phyloP scores from a whole-genome alignment of 2,329 filamentous ascomycete species.

The Apiospora koreana region DNA sequence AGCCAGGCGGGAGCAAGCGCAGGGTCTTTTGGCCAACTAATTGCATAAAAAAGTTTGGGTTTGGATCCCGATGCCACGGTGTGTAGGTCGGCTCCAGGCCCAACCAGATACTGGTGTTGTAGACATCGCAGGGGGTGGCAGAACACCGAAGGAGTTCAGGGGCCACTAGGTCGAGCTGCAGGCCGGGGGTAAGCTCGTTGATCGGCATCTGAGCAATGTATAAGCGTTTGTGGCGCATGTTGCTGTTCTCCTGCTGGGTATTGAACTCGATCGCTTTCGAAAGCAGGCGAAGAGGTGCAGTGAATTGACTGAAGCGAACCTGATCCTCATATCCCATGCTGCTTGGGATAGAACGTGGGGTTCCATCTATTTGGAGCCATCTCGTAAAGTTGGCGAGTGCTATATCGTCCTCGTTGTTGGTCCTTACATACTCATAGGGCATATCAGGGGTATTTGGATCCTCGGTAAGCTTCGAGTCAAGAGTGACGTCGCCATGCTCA shows the following conservation, averaged over 20 bases:
- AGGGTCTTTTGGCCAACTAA: constrained; percentile 72
- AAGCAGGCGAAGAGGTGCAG: constrained; percentile 66
- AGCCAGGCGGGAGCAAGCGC: constrained; percentile 66
- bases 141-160: constrained; percentile 50
- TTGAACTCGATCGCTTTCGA: constrained; percentile 57
- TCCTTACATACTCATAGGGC: constrained; percentile 6
- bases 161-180: constrained; percentile 67
- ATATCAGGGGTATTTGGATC: not conserved
- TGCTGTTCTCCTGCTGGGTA: constrained; percentile 14
- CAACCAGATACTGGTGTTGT: constrained; percentile 85
- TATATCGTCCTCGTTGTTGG: not conserved
- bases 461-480: not conserved
- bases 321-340: constrained; percentile 13
- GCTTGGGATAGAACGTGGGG: not conserved
- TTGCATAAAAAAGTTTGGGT: constrained; percentile 90
- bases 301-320: constrained; percentile 53
- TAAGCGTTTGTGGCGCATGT: constrained; percentile 44
- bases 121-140: constrained; percentile 67
- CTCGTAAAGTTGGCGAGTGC: constrained; percentile 18
- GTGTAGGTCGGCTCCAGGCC: constrained; percentile 86
- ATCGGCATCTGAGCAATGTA: constrained; percentile 87
- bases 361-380: not conserved
- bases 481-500: not conserved
- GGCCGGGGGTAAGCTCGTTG: constrained; percentile 60
- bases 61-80: constrained; percentile 88